These are phyloP conservation scores for Aspergillus fructus DNA, from an alignment of 2,329 filamentous ascomycete species.

Conservation along the genomic window DNA sequence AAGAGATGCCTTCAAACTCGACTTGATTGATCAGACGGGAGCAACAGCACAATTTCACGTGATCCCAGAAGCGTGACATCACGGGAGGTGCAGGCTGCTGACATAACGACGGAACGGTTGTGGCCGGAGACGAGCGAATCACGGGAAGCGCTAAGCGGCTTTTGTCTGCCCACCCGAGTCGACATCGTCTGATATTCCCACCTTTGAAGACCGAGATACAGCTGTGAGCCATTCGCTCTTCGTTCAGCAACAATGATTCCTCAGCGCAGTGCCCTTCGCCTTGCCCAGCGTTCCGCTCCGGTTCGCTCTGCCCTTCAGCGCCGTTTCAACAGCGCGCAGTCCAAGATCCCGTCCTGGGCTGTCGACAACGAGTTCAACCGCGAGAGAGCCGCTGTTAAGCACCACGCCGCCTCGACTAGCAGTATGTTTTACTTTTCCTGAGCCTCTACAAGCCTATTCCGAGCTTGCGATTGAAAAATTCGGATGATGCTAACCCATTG, in stretches of 20 bases:
- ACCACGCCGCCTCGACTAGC: slow-evolving; percentile 80
- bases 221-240: slow-evolving; percentile 11
- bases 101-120: slow-evolving; percentile 15
- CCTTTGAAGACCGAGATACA: slow-evolving; percentile 16
- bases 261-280: slow-evolving; percentile 61
- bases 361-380: slow-evolving; percentile 90
- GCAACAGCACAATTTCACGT: slow-evolving; percentile 18
- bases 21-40: not conserved
- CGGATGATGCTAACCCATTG: slow-evolving; percentile 25
- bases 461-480: not conserved
- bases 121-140: slow-evolving; percentile 25
- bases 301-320: slow-evolving; percentile 63
- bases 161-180: slow-evolving; percentile 24
- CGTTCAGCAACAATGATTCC: slow-evolving; percentile 58
- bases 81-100: slow-evolving; percentile 18
- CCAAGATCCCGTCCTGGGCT: slow-evolving; percentile 62
- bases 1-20: not conserved
- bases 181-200: slow-evolving; percentile 26
- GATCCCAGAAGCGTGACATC: slow-evolving; percentile 24
- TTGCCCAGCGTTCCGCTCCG: slow-evolving; percentile 56
- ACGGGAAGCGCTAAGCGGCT: slow-evolving; percentile 29
- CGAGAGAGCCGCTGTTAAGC: slow-evolving; percentile 86
- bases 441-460: not conserved
- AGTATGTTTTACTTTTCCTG: slow-evolving; percentile 57
- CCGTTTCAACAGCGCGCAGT: slow-evolving; percentile 65